phyloP scores from a whole-genome alignment of 306 rosid species.

The Hylodesmum podocarpum region DNA sequence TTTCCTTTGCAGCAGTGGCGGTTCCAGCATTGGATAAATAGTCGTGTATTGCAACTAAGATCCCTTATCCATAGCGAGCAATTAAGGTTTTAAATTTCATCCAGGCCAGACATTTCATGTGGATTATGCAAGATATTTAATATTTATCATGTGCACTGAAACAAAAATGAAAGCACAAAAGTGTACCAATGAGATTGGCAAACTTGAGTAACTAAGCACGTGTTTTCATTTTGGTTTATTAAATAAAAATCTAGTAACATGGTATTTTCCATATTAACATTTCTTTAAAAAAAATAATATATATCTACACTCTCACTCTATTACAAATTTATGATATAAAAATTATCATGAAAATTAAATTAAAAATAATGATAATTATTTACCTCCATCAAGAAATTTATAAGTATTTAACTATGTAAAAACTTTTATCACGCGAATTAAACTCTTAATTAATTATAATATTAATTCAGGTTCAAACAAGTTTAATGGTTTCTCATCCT shows the following conservation, averaged over 20 bases:
- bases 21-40: slow-evolving; percentile 75
- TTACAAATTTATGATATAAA: too few species aligned
- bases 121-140: background rate
- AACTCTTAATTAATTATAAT: too few species aligned
- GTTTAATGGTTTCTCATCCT: too few species aligned
- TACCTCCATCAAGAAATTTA: too few species aligned
- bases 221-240: background rate
- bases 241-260: background rate
- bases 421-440: too few species aligned
- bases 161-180: background rate
- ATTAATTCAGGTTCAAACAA: too few species aligned
- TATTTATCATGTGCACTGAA: background rate
- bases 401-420: too few species aligned
- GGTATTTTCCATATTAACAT: background rate
- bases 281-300: background rate
- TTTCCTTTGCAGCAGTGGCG: slow-evolving; percentile 83
- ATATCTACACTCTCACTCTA: too few species aligned
- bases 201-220: background rate
- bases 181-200: background rate
- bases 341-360: too few species aligned
- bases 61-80: background rate
- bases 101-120: background rate
- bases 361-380: too few species aligned
- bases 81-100: background rate
- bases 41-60: background rate